Percentiles rank a stretch among this genome's conserved stretches.
These are phyloP conservation scores for Fusarium concolor DNA, from an alignment of 2,329 filamentous ascomycete species.

Conservation along the genomic window DNA sequence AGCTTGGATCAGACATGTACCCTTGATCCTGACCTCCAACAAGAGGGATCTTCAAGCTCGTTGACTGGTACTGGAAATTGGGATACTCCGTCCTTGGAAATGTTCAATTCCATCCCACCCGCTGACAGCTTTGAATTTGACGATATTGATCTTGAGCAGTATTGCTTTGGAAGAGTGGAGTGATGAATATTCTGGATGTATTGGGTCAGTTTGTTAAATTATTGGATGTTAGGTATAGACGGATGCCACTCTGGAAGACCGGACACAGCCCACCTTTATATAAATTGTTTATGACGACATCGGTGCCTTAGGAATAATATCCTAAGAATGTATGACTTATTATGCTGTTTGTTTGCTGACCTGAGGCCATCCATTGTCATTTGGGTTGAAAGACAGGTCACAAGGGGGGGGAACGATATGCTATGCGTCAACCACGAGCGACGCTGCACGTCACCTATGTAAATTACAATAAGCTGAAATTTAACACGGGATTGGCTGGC, in stretches of 20 bases:
- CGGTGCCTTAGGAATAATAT: not conserved
- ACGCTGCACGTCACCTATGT: not conserved
- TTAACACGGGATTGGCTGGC: not conserved
- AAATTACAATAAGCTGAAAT: conserved; percentile 2
- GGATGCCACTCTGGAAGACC: not conserved
- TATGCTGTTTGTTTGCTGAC: not conserved
- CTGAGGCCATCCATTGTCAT: conserved; percentile 3
- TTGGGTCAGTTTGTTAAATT: too few relatives aligned
- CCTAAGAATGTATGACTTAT: not conserved
- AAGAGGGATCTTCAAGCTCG: too few relatives aligned
- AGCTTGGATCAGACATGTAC: too few relatives aligned
- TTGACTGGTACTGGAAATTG: too few relatives aligned
- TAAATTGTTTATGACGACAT: not conserved
- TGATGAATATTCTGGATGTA: too few relatives aligned
- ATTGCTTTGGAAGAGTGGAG: too few relatives aligned
- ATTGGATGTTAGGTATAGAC: too few relatives aligned
- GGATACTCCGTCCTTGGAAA: too few relatives aligned
- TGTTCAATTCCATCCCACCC: too few relatives aligned
- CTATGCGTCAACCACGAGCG: not conserved
- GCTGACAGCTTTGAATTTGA: too few relatives aligned
- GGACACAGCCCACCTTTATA: not conserved
- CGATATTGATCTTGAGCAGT: too few relatives aligned
- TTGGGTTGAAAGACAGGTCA: not conserved
- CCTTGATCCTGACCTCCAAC: too few relatives aligned
- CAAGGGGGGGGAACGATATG: not conserved